Conservation (phyloP, 345 rosid genomes). For the Diplotaxis tenuifolia region DNA sequence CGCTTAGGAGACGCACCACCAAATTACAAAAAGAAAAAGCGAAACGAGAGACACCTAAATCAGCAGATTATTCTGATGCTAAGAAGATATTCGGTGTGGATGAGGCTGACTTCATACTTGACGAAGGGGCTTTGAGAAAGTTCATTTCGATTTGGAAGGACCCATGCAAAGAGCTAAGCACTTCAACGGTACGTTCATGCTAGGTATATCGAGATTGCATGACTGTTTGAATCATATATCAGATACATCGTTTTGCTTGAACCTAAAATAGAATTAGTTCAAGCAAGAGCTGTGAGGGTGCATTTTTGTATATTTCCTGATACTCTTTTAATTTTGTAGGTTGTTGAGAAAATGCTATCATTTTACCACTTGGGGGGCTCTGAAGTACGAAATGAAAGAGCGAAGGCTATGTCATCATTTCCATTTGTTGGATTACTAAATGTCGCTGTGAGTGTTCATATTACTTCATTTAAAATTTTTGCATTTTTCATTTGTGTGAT, state of each 20-base stretch:
- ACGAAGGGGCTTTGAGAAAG: slow-evolving; percentile 43
- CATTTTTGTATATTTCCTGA: slow-evolving; percentile 24
- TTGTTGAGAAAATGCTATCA: slow-evolving; percentile 60
- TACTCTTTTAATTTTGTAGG: slow-evolving; percentile 44
- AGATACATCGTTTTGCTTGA: not conserved
- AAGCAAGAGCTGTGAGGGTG: not conserved
- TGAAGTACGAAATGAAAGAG: slow-evolving; percentile 28
- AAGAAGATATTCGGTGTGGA: slow-evolving; percentile 22
- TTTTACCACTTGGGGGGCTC: slow-evolving; percentile 44
- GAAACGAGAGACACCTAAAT: slow-evolving; percentile 33
- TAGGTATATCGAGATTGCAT: slow-evolving; percentile 10
- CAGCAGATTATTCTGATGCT: slow-evolving; percentile 33
- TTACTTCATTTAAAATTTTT: not conserved
- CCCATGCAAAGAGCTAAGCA: slow-evolving; percentile 58
- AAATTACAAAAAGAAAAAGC: slow-evolving; percentile 41
- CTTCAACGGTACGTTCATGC: slow-evolving; percentile 48
- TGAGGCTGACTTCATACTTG: slow-evolving; percentile 52
- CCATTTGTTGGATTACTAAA: slow-evolving; percentile 73
- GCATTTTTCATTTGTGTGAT: slow-evolving; percentile 14
- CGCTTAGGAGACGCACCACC: slow-evolving; percentile 31
- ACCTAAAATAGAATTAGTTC: not conserved
- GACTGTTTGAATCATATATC: slow-evolving; percentile 9
- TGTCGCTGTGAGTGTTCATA: slow-evolving; percentile 70
- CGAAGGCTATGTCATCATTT: slow-evolving; percentile 36
- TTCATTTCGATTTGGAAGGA: slow-evolving; percentile 88